Evolutionary conservation across 768 basidiomycete species (phyloP), one percentile per base, ranked within the genome.

Genomic region (Lactarius akahatsu): DNA sequence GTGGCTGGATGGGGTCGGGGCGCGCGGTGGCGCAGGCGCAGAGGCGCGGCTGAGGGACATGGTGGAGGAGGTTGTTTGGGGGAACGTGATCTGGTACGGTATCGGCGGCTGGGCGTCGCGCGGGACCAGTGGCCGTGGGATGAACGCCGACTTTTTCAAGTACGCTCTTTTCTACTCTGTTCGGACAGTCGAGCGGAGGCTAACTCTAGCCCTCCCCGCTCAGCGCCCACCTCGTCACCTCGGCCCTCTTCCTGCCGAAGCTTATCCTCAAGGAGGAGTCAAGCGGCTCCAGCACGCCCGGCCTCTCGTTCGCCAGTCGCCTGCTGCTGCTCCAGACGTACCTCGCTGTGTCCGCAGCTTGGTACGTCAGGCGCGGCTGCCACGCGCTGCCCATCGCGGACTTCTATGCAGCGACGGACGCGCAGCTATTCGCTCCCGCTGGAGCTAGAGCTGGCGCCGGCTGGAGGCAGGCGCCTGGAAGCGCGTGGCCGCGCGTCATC

Each of bases 221-320:
- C 47, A 90, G 87, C n/a, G 84, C 88, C 76, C 89, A 85, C 69
- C 75, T 86, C 3, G 81, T 90, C 54, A 91, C 89, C 0, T 88
- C 87, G 7, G 80, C 83, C 3, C 72, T 88, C 23, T 88, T 89
- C 78, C 72, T 88, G 26, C 79, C 85, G 0, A 82, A 85, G 4
- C 65, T 86, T 56, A 69, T 81, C 30, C 77, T 73, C 72, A 61
- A 70, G 65, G 36, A 70, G 70, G 59, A 58, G 20, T 43, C 38
- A 4, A 9, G 18, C n/a, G n/a, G 40, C 40, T 40, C 40, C 4
- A n/a, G 30, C 15, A 62, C 30, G 7, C 40, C 40, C 2, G 40
- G 54, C 7, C 72, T 73, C 66, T 73, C 78, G 7, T 79, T 78
- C 0, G 50, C 73, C 0, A 84, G 83, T 0, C 80, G 84, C 66